Evolutionary conservation across 2,329 filamentous ascomycete genomes (phyloP).

Genomic region (Achaetomium macrosporum): DNA sequence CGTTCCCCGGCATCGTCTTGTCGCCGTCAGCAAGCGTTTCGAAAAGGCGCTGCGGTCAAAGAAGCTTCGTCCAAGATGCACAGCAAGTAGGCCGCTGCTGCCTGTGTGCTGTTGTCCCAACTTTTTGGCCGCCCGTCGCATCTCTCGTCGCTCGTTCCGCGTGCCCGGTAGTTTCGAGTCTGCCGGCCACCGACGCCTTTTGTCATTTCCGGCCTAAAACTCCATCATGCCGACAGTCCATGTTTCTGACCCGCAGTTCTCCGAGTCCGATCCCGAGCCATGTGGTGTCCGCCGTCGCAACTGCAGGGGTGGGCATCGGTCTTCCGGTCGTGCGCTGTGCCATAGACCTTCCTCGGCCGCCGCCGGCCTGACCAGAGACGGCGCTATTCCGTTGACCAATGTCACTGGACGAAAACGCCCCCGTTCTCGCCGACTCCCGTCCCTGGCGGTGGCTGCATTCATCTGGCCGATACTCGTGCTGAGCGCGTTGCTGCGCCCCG

Average conservation of each 20-base stretch:
- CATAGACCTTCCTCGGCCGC: not conserved
- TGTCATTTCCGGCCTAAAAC: not conserved
- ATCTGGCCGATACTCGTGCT: slow-evolving; percentile 37
- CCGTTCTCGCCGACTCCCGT: not conserved
- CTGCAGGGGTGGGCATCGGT: slow-evolving; percentile 1
- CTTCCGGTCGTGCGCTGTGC: not conserved
- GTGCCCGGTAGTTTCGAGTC: not conserved
- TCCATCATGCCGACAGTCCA: slow-evolving; percentile 11
- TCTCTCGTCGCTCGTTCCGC: slow-evolving; percentile 7
- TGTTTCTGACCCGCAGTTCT: not conserved
- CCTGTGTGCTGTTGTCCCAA: slow-evolving; percentile 10
- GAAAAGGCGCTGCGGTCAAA: not conserved
- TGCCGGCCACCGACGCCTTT: slow-evolving; percentile 3
- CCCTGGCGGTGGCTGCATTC: slow-evolving; percentile 7
- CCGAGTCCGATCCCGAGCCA: slow-evolving; percentile 6
- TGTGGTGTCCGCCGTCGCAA: slow-evolving; percentile 6
- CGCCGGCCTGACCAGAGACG: not conserved
- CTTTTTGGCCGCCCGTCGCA: not conserved
- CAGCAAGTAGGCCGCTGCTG: slow-evolving; percentile 21
- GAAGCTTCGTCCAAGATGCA: slow-evolving; percentile 19
- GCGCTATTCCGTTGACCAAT: not conserved
- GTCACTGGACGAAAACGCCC: not conserved
- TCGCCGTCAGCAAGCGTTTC: not conserved
- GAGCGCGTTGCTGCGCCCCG: slow-evolving; percentile 37
- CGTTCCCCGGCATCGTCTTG: not conserved